A percentile compares a stretch with the other conserved stretches of the same genome.
Conservation (phyloP, 305 asterid species). For the Solanum chacoense region DNA sequence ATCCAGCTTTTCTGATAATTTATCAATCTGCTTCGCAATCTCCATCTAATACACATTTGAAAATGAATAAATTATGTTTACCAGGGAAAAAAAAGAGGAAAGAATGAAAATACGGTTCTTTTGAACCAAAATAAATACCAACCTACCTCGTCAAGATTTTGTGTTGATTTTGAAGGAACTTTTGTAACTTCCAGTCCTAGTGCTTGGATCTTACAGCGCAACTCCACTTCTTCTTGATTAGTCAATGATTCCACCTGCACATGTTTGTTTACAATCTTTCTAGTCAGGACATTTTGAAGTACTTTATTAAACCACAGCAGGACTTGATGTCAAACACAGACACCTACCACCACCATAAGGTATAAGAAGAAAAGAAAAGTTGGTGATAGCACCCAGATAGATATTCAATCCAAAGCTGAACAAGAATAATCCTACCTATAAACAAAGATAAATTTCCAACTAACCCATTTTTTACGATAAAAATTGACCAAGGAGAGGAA, state of each 20-base stretch:
- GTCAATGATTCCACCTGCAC: constrained; percentile 78
- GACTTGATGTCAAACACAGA: neutral
- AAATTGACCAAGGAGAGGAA: neutral
- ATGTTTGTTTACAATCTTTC: neutral
- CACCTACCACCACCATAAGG: neutral
- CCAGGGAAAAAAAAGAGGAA: neutral
- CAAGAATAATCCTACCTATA: neutral
- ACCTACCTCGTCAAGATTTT: constrained; percentile 55
- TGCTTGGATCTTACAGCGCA: constrained; percentile 79
- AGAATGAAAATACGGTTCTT: neutral
- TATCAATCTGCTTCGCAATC: constrained; percentile 80
- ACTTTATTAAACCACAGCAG: neutral
- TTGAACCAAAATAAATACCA: neutral
- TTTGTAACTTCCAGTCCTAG: constrained; percentile 66
- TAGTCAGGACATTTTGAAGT: neutral
- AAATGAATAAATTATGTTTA: neutral
- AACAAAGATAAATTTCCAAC: neutral
- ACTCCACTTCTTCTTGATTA: constrained; percentile 90
- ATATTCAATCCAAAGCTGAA: neutral
- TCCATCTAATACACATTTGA: constrained; percentile 35
- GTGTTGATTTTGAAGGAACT: constrained; percentile 57
- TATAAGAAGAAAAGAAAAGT: neutral
- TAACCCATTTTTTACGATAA: neutral
- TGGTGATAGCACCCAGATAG: neutral
- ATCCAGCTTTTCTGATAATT: constrained; percentile 65